These are phyloP conservation scores for Calendula officinalis DNA, from an alignment of 129 eudicot species.

Conservation along the genomic window DNA sequence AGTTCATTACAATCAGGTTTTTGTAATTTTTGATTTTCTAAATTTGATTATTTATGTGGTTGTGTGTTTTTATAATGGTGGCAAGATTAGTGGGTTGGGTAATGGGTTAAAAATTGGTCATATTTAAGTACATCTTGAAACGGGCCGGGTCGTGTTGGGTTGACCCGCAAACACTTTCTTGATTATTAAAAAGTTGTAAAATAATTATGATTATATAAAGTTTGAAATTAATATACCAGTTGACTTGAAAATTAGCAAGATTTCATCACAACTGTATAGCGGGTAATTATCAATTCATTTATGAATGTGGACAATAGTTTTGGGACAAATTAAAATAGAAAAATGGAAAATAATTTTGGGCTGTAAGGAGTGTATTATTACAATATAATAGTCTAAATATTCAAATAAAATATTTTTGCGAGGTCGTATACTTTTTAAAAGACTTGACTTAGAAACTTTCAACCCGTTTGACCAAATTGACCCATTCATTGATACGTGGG, in stretches of 20 bases:
- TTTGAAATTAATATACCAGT: too few relatives aligned
- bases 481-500: not conserved
- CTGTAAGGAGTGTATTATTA: too few relatives aligned
- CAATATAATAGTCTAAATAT: not conserved
- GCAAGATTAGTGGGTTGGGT: not conserved
- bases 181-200: not conserved
- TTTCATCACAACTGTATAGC: too few relatives aligned
- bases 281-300: too few relatives aligned
- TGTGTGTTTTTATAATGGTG: not conserved
- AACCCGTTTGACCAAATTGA: too few relatives aligned
- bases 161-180: not conserved
- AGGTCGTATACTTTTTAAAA: too few relatives aligned
- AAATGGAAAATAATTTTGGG: too few relatives aligned
- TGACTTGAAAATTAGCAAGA: too few relatives aligned
- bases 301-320: too few relatives aligned
- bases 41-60: constrained; percentile 4
- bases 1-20: constrained; percentile 79
- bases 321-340: too few relatives aligned
- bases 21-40: not conserved
- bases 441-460: too few relatives aligned
- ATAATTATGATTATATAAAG: not conserved
- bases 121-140: not conserved
- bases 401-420: not conserved
- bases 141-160: not conserved
- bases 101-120: not conserved